Base-by-base conservation (phyloP, 768 basidiomycete species). In the Leccinum disarticulatum region DNA sequence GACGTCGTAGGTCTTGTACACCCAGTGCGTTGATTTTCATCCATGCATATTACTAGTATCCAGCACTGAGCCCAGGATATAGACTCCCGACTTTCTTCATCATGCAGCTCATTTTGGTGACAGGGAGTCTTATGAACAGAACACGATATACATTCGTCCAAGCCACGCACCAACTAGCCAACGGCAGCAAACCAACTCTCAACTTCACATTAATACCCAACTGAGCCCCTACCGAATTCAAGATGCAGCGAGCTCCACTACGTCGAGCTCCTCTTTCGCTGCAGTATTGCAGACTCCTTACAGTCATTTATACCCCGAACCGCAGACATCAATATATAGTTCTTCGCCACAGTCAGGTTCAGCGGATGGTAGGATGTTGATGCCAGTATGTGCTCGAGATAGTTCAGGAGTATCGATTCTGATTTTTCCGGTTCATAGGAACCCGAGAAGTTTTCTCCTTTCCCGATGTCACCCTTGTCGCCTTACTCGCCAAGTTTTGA, bases 191-290 rank as follows among this genome's bases (percentile, higher is more conserved):
- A 19, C 3, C 19, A 59, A 38, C 35, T 60, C 52, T 13, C 60
- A n/a, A 10, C 71, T 72, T 43, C 46, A 58, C 13, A 61, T 72
- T 7, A 1, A 69, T 30, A 73, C 70, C 3, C 59, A 60, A 47
- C 31, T 72, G 41, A 43, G 19, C 27, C 13, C 43, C 22, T 46
- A 10, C 47, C 59, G 17, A 15, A 25, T 50, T 7, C 35, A 52
- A 28, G 70, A 68, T 31, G 31, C 59, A 9, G 66, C 57, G 1
- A 51, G 31, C 13, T 72, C 70, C 33, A 61, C 68, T 5, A 38
- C 66, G 0, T 68, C 68, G 9, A 58, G 57, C 33, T 49, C 48
- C 9, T 65, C 66, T 35, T 33, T 61, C 13, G 30, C 35, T 19
- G 22, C 30, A 7, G 6, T 31, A 35, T n/a, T 62, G 27, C 48